These are phyloP conservation scores for Pythium volutum DNA, from an alignment of 352 stramenopile genomes.

Conservation along the genomic window DNA sequence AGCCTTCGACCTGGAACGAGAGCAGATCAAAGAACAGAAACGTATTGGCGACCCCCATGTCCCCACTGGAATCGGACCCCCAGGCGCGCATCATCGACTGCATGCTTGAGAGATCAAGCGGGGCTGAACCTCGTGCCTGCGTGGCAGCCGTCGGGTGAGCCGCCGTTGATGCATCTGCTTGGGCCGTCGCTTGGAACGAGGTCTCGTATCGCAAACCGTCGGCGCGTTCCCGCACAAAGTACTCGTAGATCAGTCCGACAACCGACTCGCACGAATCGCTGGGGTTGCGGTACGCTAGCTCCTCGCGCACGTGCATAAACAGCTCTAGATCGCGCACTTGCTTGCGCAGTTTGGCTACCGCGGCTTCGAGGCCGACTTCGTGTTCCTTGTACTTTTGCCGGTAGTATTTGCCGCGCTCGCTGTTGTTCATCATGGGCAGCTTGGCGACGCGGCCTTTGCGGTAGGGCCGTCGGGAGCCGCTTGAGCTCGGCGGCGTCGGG, in stretches of 20 bases:
- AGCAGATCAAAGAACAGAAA: slow-evolving; percentile 23
- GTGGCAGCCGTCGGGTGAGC: too few relatives aligned
- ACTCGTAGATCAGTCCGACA: slow-evolving; percentile 19
- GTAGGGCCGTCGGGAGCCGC: not conserved
- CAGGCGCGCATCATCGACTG: not conserved
- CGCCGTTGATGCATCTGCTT: not conserved
- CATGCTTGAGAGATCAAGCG: slow-evolving; percentile 1
- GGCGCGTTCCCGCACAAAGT: slow-evolving; percentile 13
- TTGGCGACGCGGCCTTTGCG: slow-evolving; percentile 26
- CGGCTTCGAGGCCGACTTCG: slow-evolving; percentile 37
- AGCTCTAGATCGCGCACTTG: slow-evolving; percentile 39
- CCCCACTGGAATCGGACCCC: not conserved
- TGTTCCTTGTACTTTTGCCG: slow-evolving; percentile 58
- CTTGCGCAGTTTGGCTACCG: slow-evolving; percentile 31
- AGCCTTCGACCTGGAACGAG: slow-evolving; percentile 16
- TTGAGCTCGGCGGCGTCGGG: not conserved
- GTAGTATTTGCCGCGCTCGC: slow-evolving; percentile 66
- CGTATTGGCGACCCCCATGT: not conserved
- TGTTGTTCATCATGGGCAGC: slow-evolving; percentile 66
- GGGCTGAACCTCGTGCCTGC: not conserved
- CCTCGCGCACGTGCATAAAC: slow-evolving; percentile 34
- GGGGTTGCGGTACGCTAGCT: slow-evolving; percentile 23
- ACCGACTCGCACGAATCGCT: slow-evolving; percentile 3
- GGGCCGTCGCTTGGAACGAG: slow-evolving; percentile 1
- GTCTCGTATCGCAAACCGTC: slow-evolving; percentile 14